A percentile compares a stretch with the other conserved stretches of the same genome.
Evolutionary conservation across 179 eudicot genomes (phyloP).

Genomic region (Actinidia arguta): DNA sequence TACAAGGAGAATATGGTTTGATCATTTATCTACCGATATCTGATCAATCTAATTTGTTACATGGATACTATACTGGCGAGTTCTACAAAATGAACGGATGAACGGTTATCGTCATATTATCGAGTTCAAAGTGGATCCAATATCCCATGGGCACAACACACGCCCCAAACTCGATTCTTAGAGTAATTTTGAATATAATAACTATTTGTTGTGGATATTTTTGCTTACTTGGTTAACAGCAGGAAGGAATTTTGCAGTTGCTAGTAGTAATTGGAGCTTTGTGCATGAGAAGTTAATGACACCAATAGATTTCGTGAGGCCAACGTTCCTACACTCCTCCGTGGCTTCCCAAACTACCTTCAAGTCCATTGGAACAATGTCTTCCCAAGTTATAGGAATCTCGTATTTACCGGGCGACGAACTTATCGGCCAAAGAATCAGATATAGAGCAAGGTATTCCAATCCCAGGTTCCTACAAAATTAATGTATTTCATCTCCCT

Average conservation of each 20-base stretch:
- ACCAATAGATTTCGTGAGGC: constrained; percentile 53
- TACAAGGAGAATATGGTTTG: no score
- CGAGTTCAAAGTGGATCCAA: no score
- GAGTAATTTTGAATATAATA: no score
- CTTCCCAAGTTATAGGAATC: constrained; percentile 35
- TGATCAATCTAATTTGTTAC: no score
- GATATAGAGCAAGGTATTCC: constrained; percentile 68
- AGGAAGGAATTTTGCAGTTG: constrained; percentile 60
- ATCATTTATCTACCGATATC: no score
- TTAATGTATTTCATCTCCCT: no score
- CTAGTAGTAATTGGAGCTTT: constrained; percentile 46
- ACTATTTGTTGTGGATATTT: no score
- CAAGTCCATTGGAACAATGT: constrained; percentile 43
- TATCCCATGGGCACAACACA: no score
- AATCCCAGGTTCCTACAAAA: constrained; percentile 49
- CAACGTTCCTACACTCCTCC: constrained; percentile 61
- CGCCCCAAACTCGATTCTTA: no score
- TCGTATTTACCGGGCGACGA: constrained; percentile 37
- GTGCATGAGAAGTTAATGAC: constrained; percentile 63
- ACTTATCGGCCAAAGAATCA: constrained; percentile 65
- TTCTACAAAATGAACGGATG: no score
- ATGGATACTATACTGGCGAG: no score
- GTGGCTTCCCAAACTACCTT: constrained; percentile 63
- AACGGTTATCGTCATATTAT: no score
- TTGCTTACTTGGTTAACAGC: constrained; percentile 74